Evolutionary conservation across 768 basidiomycete genomes (phyloP).

Genomic region (Trametes meyenii): DNA sequence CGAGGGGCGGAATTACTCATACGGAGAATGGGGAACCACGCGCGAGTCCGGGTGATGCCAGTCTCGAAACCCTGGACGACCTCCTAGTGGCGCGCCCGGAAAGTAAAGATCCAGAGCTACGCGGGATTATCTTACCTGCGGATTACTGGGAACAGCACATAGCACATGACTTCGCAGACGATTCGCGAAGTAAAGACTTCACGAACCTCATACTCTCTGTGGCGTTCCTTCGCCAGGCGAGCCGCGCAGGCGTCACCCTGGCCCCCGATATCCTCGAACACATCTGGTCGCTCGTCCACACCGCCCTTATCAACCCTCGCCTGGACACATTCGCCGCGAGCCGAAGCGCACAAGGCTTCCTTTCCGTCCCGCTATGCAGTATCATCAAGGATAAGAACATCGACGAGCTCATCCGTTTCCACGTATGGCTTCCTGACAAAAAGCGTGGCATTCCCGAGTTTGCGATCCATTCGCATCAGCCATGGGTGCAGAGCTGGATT

Average conservation of each 20-base stretch:
- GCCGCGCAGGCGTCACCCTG: neutral
- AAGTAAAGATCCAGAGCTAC: no score
- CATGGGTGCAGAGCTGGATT: slow-evolving; percentile 3
- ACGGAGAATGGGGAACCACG: no score
- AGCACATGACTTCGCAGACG: no score
- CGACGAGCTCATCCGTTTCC: neutral
- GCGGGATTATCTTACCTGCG: no score
- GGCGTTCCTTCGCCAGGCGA: neutral
- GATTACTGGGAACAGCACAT: no score
- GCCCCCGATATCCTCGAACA: neutral
- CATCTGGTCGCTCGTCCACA: neutral
- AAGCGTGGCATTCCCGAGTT: neutral
- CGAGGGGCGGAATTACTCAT: no score
- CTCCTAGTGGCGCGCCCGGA: no score
- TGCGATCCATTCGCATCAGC: neutral
- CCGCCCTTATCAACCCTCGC: neutral
- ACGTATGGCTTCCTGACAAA: neutral
- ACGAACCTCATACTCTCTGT: neutral
- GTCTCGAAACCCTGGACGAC: no score
- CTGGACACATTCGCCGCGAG: neutral
- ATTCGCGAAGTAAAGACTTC: no score
- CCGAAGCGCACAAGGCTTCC: slow-evolving; percentile 1
- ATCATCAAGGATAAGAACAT: neutral
- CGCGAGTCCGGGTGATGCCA: no score
- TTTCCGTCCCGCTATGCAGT: neutral